These are phyloP conservation scores for Skeletonema potamos DNA, from an alignment of 108 stramenopile species.

Conservation along the genomic window DNA sequence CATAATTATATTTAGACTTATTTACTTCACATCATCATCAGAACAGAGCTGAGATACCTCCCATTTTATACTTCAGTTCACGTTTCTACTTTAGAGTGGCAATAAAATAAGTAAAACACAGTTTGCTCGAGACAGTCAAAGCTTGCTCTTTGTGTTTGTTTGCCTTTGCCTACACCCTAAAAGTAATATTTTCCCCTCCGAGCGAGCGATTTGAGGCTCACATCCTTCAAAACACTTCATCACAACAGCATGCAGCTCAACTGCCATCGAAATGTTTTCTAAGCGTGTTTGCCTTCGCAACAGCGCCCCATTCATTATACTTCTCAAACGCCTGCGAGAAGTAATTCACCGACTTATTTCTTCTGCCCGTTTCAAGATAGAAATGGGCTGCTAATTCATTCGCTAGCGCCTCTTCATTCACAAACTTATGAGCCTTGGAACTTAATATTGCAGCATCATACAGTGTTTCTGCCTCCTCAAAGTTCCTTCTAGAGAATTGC, in stretches of 20 bases:
- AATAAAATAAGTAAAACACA: too few species aligned
- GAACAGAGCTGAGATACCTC: too few species aligned
- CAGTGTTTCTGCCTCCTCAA: neutral
- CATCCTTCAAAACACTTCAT: too few species aligned
- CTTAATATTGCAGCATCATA: slow-evolving; percentile 13
- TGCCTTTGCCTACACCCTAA: too few species aligned
- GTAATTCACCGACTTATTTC: neutral
- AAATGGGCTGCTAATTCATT: slow-evolving; percentile 21
- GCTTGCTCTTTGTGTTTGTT: too few species aligned
- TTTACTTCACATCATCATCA: too few species aligned
- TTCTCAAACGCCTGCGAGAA: neutral
- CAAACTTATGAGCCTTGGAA: slow-evolving; percentile 8
- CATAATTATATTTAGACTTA: too few species aligned
- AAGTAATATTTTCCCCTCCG: too few species aligned
- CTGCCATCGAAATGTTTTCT: neutral
- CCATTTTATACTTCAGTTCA: too few species aligned
- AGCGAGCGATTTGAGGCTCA: too few species aligned
- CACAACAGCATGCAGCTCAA: neutral
- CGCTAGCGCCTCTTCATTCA: slow-evolving; percentile 13
- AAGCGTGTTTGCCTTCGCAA: neutral
- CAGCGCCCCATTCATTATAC: neutral
- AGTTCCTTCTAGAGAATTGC: neutral
- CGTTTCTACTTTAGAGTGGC: too few species aligned
- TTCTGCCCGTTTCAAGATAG: neutral
- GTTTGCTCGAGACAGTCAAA: too few species aligned